Conservation (phyloP, 441 rosid genomes). For the Hura crepitans region DNA sequence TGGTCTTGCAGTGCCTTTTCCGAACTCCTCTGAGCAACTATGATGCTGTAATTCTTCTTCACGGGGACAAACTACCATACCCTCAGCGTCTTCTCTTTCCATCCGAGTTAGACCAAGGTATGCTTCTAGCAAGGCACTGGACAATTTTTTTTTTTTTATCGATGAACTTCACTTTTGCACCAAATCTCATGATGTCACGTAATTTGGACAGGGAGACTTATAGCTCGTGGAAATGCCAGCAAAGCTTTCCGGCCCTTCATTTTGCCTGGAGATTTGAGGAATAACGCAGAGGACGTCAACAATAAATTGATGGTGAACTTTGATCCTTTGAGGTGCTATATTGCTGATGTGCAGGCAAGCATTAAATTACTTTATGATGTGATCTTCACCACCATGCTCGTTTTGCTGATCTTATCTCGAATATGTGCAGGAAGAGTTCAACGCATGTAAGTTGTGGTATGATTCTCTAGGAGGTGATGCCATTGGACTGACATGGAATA, state of each 20-base stretch:
- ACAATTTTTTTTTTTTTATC: neutral
- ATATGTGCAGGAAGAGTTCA: slow-evolving; percentile 51
- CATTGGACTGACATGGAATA: slow-evolving; percentile 77
- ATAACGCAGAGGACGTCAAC: slow-evolving; percentile 49
- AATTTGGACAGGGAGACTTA: slow-evolving; percentile 53
- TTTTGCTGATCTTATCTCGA: slow-evolving; percentile 16
- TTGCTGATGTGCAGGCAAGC: slow-evolving; percentile 64
- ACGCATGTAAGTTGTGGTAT: slow-evolving; percentile 68
- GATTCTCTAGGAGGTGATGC: slow-evolving; percentile 86
- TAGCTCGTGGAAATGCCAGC: slow-evolving; percentile 66
- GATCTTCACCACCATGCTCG: neutral
- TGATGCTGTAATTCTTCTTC: slow-evolving; percentile 84
- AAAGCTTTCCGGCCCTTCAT: slow-evolving; percentile 57
- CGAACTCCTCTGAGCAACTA: slow-evolving; percentile 85
- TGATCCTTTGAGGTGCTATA: slow-evolving; percentile 67
- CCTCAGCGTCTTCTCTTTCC: slow-evolving; percentile 77
- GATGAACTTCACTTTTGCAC: neutral
- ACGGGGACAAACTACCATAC: slow-evolving; percentile 63
- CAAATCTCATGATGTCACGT: neutral
- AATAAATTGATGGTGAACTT: slow-evolving; percentile 62
- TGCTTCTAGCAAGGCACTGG: neutral
- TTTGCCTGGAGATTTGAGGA: slow-evolving; percentile 50
- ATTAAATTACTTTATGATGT: neutral
- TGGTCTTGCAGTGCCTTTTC: slow-evolving; percentile 65
- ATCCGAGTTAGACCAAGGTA: slow-evolving; percentile 68